These are phyloP conservation scores for Thymus mandschuricus DNA, from an alignment of 257 asterid species.

Conservation along the genomic window DNA sequence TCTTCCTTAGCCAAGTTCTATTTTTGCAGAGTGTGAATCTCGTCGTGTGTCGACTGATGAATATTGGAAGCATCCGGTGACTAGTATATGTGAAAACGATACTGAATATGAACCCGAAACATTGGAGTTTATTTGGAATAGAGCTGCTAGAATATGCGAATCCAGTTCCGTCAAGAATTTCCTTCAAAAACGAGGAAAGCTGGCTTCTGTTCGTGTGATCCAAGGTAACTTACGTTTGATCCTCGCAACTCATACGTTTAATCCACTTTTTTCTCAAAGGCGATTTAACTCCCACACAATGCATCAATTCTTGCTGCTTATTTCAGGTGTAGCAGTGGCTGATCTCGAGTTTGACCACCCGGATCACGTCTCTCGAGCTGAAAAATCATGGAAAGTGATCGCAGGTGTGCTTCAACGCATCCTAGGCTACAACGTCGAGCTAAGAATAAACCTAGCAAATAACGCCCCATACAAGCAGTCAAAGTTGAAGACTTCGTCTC, in stretches of 20 bases:
- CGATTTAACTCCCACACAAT: too few relatives aligned
- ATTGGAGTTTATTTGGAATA: conserved; percentile 61
- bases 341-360: conserved; percentile 72
- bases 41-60: conserved; percentile 59
- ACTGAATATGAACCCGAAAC: conserved; percentile 40
- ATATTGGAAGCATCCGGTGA: conserved; percentile 52
- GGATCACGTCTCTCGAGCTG: conserved; percentile 69
- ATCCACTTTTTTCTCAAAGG: too few relatives aligned
- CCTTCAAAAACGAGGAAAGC: conserved; percentile 58
- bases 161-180: conserved; percentile 55
- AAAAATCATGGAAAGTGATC: conserved; percentile 81
- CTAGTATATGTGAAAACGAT: conserved; percentile 40
- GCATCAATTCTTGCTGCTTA: neutral
- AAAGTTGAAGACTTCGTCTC: conserved; percentile 14
- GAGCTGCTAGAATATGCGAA: conserved; percentile 52
- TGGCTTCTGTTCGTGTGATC: conserved; percentile 53
- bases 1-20: conserved; percentile 4
- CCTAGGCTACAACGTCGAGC: conserved; percentile 74
- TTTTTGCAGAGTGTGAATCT: conserved; percentile 54
- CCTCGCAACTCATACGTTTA: too few relatives aligned
- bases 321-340: conserved; percentile 76
- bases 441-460: conserved; percentile 42
- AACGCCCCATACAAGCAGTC: neutral
- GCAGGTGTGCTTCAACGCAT: conserved; percentile 77
- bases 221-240: conserved; percentile 49